Conservation (phyloP, 257 asterid species). For the Solanum chiquidenum region DNA sequence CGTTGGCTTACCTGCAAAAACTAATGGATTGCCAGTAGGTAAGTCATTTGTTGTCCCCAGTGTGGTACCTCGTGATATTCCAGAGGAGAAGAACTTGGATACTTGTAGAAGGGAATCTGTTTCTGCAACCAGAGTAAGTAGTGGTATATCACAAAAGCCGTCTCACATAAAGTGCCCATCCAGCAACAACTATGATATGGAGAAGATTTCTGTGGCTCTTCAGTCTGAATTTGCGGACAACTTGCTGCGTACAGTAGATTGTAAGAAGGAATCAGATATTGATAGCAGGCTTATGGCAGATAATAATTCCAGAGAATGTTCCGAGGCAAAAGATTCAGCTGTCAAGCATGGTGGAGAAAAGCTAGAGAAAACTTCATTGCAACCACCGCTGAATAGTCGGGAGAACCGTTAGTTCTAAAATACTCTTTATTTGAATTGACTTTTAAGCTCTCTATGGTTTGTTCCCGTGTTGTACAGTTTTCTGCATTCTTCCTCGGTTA, state of each 20-base stretch:
- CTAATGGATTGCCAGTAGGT: slow-evolving; percentile 23
- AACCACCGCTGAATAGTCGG: slow-evolving; percentile 26
- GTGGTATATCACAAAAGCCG: slow-evolving; percentile 34
- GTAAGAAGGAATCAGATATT: slow-evolving; percentile 29
- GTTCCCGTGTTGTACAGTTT: slow-evolving; percentile 2
- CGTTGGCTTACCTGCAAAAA: slow-evolving; percentile 32
- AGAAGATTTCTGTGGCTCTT: slow-evolving; percentile 38
- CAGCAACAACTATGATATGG: slow-evolving; percentile 43
- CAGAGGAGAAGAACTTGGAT: slow-evolving; percentile 34
- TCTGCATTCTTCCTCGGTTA: neutral
- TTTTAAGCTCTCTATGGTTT: neutral
- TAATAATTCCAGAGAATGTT: slow-evolving; percentile 46
- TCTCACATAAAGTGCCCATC: slow-evolving; percentile 52
- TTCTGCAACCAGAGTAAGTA: slow-evolving; percentile 26
- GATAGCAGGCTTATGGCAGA: slow-evolving; percentile 30
- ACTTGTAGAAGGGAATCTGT: slow-evolving; percentile 60
- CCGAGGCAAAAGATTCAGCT: slow-evolving; percentile 40
- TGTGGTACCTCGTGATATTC: slow-evolving; percentile 62
- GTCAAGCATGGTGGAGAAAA: slow-evolving; percentile 31
- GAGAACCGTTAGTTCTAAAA: slow-evolving; percentile 18
- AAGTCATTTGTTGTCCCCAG: slow-evolving; percentile 56
- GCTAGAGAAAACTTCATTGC: slow-evolving; percentile 35
- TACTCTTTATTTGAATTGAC: neutral
- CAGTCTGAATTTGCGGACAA: slow-evolving; percentile 31
- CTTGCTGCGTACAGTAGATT: slow-evolving; percentile 15